Conservation (phyloP, 495 filamentous ascomycete genomes). For the Neurospora intermedia region DNA sequence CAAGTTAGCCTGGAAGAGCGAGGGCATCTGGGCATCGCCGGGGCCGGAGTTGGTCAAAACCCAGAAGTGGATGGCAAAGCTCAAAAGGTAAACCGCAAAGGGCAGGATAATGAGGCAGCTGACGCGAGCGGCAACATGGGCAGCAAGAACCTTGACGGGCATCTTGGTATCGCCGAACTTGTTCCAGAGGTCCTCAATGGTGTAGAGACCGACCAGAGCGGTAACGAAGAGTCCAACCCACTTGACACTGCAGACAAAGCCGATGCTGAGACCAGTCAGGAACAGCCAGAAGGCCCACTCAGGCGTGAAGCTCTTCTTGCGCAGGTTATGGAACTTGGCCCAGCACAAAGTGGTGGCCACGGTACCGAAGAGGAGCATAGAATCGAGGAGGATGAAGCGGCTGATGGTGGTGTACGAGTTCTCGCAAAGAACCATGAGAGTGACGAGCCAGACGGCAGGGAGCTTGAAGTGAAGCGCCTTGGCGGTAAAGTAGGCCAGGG, state of each 20-base stretch:
- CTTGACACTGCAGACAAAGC: constrained; percentile 96
- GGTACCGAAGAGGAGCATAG: constrained; percentile 96
- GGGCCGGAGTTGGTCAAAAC: constrained; percentile 91
- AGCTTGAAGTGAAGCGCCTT: constrained; percentile 77
- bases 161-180: constrained; percentile 94
- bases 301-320: constrained; percentile 67
- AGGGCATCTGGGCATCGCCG: constrained; percentile 98
- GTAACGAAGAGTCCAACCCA: constrained; percentile 95
- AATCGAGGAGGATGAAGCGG: constrained; percentile 92
- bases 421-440: constrained; percentile 93
- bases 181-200: constrained; percentile 92
- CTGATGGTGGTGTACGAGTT: constrained; percentile 99
- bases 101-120: constrained; percentile 83
- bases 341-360: constrained; percentile 94
- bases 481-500: constrained; percentile 90
- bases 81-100: constrained; percentile 80
- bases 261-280: constrained; percentile 85
- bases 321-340: constrained; percentile 85
- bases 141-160: constrained; percentile 61
- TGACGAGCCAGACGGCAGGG: constrained; percentile 86
- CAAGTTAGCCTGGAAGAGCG: constrained; percentile 94
- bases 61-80: constrained; percentile 86
- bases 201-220: constrained; percentile 89
- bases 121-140: constrained; percentile 70
- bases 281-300: constrained; percentile 92